phyloP scores from a whole-genome alignment of 306 rosid species.

The Corylus americana region DNA sequence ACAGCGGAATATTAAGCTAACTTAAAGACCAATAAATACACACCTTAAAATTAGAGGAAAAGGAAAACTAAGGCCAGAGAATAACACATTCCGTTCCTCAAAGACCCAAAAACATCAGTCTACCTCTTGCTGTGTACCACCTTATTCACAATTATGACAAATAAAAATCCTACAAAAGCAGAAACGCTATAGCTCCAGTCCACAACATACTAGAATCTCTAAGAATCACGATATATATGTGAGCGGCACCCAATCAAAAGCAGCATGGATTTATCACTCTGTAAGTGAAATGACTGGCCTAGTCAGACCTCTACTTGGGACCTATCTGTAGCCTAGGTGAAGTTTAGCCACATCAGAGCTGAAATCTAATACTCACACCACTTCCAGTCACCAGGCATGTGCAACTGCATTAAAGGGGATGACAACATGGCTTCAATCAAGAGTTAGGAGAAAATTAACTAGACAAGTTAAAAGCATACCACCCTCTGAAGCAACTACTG shows the following conservation, averaged over 20 bases:
- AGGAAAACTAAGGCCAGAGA: neutral
- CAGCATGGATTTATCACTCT: neutral
- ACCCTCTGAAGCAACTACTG: neutral
- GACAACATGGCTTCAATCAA: neutral
- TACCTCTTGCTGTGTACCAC: conserved; percentile 11
- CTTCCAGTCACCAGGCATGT: neutral
- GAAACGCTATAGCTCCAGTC: conserved; percentile 11
- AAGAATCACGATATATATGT: neutral
- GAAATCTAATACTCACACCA: neutral
- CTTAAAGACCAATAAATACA: neutral
- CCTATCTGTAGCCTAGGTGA: neutral
- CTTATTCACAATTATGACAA: neutral
- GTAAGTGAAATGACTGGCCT: neutral
- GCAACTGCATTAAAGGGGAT: neutral
- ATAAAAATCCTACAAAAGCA: conserved; percentile 5
- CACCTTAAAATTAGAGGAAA: neutral
- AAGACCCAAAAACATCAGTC: conserved; percentile 12
- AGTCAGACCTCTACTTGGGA: neutral
- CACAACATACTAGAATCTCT: neutral
- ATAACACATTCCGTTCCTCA: neutral
- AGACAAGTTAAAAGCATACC: neutral
- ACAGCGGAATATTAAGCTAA: neutral
- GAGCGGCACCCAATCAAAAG: neutral
- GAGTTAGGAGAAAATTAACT: neutral
- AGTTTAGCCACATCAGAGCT: neutral